Evolutionary conservation across 192 early-diverging fungal species (phyloP).

Genomic region (Phycomyces nitens): DNA sequence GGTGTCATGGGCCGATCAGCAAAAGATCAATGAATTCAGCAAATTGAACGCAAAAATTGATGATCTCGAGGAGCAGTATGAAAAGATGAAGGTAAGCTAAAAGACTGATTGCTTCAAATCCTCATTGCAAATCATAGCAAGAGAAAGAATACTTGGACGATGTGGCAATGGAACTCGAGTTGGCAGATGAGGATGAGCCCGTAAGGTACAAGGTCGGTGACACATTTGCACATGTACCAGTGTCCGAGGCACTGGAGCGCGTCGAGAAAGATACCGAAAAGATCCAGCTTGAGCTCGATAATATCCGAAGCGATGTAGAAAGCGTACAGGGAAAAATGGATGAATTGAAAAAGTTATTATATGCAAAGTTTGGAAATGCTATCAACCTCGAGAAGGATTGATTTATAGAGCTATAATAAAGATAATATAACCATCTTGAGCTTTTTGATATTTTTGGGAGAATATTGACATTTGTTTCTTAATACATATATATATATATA

Average conservation of each 20-base stretch:
- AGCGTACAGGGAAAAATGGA: conserved; percentile 71
- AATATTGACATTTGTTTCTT: conserved; percentile 6
- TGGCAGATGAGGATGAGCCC: conserved; percentile 87
- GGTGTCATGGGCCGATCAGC: conserved; percentile 97
- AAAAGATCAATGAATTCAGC: conserved; percentile 93
- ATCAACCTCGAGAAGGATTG: conserved; percentile 93
- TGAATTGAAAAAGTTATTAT: conserved; percentile 80
- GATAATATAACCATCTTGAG: too few species aligned
- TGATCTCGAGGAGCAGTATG: conserved; percentile 74
- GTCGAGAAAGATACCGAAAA: conserved; percentile 61
- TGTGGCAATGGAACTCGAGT: conserved; percentile 85
- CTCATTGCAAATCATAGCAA: too few species aligned
- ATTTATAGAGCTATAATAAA: too few species aligned
- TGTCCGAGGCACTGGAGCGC: conserved; percentile 71
- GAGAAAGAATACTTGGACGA: conserved; percentile 96
- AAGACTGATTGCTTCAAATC: not conserved
- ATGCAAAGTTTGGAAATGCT: conserved; percentile 89
- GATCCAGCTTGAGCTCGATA: conserved; percentile 60
- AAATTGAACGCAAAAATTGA: conserved; percentile 77
- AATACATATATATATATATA: not conserved
- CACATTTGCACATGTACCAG: conserved; percentile 71
- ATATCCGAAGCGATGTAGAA: conserved; percentile 62
- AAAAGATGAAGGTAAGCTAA: conserved; percentile 70
- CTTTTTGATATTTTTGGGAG: not conserved
- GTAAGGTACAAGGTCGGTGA: conserved; percentile 88